phyloP scores from a whole-genome alignment of 208 protist species.

The Leishmania amazonensis region DNA sequence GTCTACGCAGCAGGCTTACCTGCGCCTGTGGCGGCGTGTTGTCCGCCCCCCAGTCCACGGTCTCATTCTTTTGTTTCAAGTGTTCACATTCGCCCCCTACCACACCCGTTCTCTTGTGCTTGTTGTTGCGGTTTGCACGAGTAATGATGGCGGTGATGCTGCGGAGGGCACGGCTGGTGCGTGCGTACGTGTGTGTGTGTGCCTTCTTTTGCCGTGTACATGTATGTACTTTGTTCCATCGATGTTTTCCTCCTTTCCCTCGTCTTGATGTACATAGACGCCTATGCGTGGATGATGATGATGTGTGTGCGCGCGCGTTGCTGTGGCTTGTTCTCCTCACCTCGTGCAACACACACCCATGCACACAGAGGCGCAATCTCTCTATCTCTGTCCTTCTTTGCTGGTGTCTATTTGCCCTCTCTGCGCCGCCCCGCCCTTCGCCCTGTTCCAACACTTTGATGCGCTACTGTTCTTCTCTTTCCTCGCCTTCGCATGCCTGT shows the following conservation, averaged over 20 bases:
- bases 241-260: not conserved
- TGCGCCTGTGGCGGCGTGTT: not conserved
- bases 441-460: not conserved
- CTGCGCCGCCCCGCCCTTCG: not conserved
- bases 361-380: not conserved
- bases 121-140: not conserved
- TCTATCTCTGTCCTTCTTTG: not conserved
- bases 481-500: not conserved
- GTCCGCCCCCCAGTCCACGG: not conserved
- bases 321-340: not conserved
- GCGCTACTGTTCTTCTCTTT: not conserved
- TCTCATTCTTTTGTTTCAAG: not conserved
- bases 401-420: not conserved
- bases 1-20: not conserved
- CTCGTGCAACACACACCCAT: not conserved
- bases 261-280: conserved; percentile 4
- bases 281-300: not conserved
- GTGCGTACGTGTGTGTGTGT: not conserved
- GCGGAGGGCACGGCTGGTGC: not conserved
- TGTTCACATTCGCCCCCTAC: no score
- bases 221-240: not conserved
- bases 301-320: not conserved
- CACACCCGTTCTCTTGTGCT: not conserved
- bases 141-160: not conserved
- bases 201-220: not conserved